Evolutionary conservation across 371 early-diverging fungal species (phyloP), one percentile per base, ranked within the genome.

Genomic region (Coelomomyces lativittatus): DNA sequence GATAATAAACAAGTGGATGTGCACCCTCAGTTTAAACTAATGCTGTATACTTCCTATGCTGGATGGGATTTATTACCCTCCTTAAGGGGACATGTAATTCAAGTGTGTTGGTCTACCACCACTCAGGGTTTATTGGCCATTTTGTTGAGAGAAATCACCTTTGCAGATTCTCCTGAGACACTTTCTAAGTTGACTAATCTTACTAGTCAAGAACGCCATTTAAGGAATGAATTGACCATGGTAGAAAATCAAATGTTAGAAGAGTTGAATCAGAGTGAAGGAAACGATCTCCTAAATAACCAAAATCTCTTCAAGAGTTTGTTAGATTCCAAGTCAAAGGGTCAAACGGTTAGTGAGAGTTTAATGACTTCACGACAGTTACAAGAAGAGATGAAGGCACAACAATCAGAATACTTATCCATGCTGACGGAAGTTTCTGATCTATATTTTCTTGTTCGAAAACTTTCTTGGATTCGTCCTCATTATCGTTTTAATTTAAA

Each of bases 401-500:
- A 75, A 44, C 39, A 67, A 24, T 61, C 66, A 25, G 63, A 63
- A 47, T 75, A 62, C 47, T 27, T 56, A 1, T 53, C 56, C 2
- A 37, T 72, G 9, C 12, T 66, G 60, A 48, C 67, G 63, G 6
- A 60, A 61, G 21, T 11, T 6, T 10, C 43, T 41, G 32, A 40
- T 4, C 47, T 71, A 3, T 75, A 49, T 49, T 72, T 72, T 55
- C 62, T 58, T 12, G 36, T 75, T 8, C 47, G 44, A 8, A 60
- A 63, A 25, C 51, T 75, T 21, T 25, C 47, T 12, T 56, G 57
- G 28, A 25, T 72, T 21, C 66, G 66, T 51, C 48, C 52, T 34
- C 69, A 69, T 63, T 75, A 75, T 49, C 60, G 59, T 25, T 75
- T 67, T 53, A 64, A 65, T 2, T 52, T 75, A 10, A 9, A 51